phyloP scores from a whole-genome alignment of 495 filamentous ascomycete species.

The Tuber umbilicatum region DNA sequence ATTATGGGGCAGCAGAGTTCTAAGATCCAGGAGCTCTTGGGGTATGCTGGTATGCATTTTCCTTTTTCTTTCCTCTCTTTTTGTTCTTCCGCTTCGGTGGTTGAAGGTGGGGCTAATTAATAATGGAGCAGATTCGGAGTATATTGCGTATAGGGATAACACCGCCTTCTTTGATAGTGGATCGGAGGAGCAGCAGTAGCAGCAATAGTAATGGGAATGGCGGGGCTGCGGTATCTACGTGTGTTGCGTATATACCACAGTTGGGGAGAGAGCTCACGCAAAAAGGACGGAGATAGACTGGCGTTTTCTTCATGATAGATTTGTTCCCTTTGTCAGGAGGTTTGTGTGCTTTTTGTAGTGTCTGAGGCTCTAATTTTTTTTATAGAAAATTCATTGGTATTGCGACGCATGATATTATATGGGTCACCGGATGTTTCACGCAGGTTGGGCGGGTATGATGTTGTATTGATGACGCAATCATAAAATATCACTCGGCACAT shows the following conservation, averaged over 20 bases:
- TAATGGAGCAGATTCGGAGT: conserved; percentile 62
- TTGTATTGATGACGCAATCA: background rate
- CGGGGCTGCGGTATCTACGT: background rate
- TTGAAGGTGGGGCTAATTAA: background rate
- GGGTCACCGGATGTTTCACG: background rate
- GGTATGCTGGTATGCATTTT: conserved; percentile 56
- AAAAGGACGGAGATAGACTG: background rate
- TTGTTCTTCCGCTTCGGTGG: background rate
- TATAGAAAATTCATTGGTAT: background rate
- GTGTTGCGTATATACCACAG: background rate
- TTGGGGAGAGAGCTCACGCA: background rate
- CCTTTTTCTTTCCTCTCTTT: background rate
- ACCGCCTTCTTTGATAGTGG: conserved; percentile 62
- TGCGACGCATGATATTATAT: background rate
- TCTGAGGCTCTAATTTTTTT: background rate
- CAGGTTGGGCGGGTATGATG: background rate
- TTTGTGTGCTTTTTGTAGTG: background rate
- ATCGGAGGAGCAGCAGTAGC: conserved; percentile 26
- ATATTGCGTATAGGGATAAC: conserved; percentile 84
- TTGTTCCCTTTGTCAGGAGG: background rate
- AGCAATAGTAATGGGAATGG: background rate
- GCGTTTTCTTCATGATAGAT: background rate
- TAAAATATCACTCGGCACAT: background rate
- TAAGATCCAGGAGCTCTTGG: conserved; percentile 69
- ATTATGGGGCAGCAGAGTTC: conserved; percentile 79